Conservation (phyloP, 163 green algal species). For the Scenedesmus sp. region DNA sequence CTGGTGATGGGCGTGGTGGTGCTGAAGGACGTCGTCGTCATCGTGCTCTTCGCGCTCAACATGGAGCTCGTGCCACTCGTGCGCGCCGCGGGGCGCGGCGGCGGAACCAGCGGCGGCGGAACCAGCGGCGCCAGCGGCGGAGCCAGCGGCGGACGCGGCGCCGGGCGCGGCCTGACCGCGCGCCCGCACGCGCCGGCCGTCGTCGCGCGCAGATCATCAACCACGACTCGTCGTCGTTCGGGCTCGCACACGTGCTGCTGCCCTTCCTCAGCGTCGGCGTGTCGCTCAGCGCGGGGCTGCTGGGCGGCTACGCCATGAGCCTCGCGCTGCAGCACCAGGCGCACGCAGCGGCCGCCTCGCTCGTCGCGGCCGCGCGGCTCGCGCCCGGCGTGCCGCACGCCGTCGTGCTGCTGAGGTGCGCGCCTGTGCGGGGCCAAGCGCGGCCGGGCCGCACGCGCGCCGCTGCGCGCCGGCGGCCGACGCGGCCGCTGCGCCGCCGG, state of each 20-base stretch:
- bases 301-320: slow-evolving; percentile 31
- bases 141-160: background rate
- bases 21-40: slow-evolving; percentile 94
- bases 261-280: slow-evolving; percentile 41
- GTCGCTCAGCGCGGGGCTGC: slow-evolving; percentile 19
- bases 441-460: background rate
- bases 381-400: background rate
- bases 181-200: no score
- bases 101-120: background rate
- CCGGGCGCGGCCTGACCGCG: no score
- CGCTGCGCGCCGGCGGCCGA: background rate
- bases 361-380: background rate
- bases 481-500: background rate
- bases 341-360: background rate
- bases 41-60: slow-evolving; percentile 87
- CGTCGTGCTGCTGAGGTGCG: background rate
- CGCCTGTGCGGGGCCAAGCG: background rate
- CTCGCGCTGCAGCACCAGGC: slow-evolving; percentile 34
- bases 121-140: background rate
- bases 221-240: background rate
- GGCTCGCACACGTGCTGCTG: slow-evolving; percentile 13
- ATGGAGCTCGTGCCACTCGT: slow-evolving; percentile 69
- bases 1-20: slow-evolving; percentile 89
- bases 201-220: slow-evolving; percentile 29
- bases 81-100: background rate